Conservation (phyloP, 2,329 filamentous ascomycete genomes). For the Trichoderma simmonsii region DNA sequence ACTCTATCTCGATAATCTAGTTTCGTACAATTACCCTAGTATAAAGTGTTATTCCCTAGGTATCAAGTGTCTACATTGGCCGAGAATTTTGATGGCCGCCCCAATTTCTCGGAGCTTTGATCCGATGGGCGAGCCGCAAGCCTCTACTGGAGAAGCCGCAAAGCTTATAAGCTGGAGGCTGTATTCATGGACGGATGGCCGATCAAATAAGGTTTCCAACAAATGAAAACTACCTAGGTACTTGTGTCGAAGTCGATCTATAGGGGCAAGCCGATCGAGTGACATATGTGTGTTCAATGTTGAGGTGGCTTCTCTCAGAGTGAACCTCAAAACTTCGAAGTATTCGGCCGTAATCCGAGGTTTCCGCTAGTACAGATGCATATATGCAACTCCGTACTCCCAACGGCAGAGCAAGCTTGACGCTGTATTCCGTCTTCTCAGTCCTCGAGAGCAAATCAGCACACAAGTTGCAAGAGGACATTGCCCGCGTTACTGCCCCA, state of each 20-base stretch:
- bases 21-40: neutral
- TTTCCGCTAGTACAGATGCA: neutral
- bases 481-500: neutral
- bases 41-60: neutral
- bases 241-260: no score
- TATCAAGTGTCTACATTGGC: neutral
- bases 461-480: conserved; percentile 32
- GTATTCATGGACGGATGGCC: neutral
- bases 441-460: conserved; percentile 50
- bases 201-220: neutral
- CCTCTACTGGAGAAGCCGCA: neutral
- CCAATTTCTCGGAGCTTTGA: neutral
- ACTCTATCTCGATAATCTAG: neutral
- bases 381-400: conserved; percentile 22
- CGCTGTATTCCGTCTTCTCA: conserved; percentile 50
- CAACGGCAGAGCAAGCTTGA: conserved; percentile 54
- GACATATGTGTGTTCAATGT: neutral
- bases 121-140: neutral
- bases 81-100: neutral
- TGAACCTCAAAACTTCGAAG: neutral
- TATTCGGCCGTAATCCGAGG: neutral
- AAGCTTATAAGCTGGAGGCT: neutral
- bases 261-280: neutral
- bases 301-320: neutral
- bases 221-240: no score